Percentiles rank a stretch among this genome's conserved stretches.
Evolutionary conservation across 495 filamentous ascomycete genomes (phyloP).

Genomic region (Talaromyces ruber): DNA sequence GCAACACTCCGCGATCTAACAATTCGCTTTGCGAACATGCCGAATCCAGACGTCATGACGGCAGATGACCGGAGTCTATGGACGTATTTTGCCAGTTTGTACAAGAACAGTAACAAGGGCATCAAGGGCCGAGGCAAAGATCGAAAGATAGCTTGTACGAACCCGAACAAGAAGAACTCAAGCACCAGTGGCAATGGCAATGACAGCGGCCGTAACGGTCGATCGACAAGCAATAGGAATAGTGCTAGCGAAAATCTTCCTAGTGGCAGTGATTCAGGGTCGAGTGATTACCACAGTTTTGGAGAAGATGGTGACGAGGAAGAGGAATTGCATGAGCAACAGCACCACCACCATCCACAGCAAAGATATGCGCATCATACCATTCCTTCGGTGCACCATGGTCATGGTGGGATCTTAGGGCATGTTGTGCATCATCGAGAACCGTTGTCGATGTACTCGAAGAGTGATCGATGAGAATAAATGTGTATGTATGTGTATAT

Average conservation of each 20-base stretch:
- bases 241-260: neutral
- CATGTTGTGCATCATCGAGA: neutral
- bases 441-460: neutral
- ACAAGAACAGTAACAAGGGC: conserved; percentile 92
- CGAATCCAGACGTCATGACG: conserved; percentile 52
- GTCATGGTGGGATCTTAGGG: neutral
- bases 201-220: conserved; percentile 21
- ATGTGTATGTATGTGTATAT: neutral
- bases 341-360: neutral
- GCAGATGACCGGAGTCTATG: conserved; percentile 69
- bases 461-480: neutral
- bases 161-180: conserved; percentile 13
- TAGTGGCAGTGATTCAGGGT: neutral
- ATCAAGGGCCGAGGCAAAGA: conserved; percentile 91
- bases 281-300: conserved; percentile 1
- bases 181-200: conserved; percentile 16
- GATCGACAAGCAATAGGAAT: conserved; percentile 3
- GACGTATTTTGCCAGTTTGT: conserved; percentile 77
- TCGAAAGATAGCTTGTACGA: conserved; percentile 38
- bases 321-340: neutral
- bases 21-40: conserved; percentile 58
- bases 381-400: neutral
- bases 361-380: neutral
- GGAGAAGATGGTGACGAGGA: conserved; percentile 2
- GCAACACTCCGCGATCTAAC: conserved; percentile 65